These are phyloP conservation scores for Phragmites australis DNA, from an alignment of 176 grass and related monocot species.

Conservation along the genomic window DNA sequence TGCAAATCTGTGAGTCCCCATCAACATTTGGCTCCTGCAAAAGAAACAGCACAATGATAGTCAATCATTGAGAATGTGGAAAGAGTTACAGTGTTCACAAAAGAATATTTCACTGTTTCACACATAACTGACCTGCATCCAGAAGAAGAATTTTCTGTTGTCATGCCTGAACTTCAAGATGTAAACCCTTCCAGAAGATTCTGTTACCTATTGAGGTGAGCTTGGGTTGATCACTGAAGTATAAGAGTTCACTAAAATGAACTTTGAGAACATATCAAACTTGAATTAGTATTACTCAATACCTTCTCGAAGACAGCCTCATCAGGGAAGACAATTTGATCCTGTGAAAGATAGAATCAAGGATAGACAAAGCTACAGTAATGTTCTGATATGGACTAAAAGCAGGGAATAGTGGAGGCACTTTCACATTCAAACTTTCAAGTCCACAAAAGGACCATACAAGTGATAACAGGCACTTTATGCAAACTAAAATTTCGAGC, in stretches of 20 bases:
- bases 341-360: constrained; percentile 69
- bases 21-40: constrained; percentile 78
- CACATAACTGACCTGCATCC: constrained; percentile 81
- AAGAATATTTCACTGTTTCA: constrained; percentile 7
- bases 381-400: constrained; percentile 20
- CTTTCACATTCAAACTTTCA: constrained; percentile 29
- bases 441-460: not conserved
- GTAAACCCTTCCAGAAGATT: constrained; percentile 94
- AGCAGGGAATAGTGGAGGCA: constrained; percentile 10
- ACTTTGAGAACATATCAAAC: constrained; percentile 17
- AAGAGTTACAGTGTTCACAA: constrained; percentile 23
- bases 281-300: constrained; percentile 16
- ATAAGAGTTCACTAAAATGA: constrained; percentile 11
- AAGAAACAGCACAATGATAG: not conserved
- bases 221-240: constrained; percentile 6
- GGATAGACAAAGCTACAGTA: constrained; percentile 38
- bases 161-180: constrained; percentile 90
- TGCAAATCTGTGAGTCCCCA: constrained; percentile 64
- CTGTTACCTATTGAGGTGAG: constrained; percentile 65
- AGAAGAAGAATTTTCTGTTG: constrained; percentile 86
- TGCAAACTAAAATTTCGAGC: constrained; percentile 4
- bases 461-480: not conserved
- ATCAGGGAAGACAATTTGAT: constrained; percentile 94
- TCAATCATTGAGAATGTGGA: not conserved
- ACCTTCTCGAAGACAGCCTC: constrained; percentile 98